Base-by-base conservation (phyloP, 2,329 filamentous ascomycete genomes). In the Claviceps spartinae region DNA sequence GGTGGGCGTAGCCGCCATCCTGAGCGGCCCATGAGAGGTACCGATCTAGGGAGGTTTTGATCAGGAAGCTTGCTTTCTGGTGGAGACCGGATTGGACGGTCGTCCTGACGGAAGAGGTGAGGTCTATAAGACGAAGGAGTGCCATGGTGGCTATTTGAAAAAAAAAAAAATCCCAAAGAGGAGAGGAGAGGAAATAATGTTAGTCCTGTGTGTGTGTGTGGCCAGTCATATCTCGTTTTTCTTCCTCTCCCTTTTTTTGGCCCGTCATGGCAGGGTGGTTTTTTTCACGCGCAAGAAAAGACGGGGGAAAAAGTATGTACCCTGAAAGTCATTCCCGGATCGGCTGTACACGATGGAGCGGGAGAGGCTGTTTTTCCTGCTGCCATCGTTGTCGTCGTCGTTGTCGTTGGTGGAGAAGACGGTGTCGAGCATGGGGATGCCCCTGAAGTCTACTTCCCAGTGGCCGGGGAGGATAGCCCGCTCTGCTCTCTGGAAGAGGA, bases 1-100 rank as follows among this genome's bases (percentile, higher is more conserved):
- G 58, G 41, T 64, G 56, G 6, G 57, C 55, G 55, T 68, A 72
- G 24, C 62, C 62, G 18, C 67, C 70, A 38, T 73, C 70, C 14
- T 65, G 61, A n/a, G 67, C 65, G 1, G 70, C 68, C 70, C 70
- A 73, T 20, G 55, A 60, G n/a, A 69, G 48, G 49, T 67, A 71
- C 40, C 58, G 59, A 26, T 64, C 62, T 1, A 73, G 52, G 14
- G 63, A 61, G 47, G 60, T 65, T 47, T 66, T 66, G 49, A 72
- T 66, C 26, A 65, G 57, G 0, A 40, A 46, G 0, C 67, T 57
- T 4, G 64, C 62, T 47, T 65, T 69, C 9, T 57, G 54, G 11
- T 61, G 59, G 14, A 64, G 58, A n/a, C 63, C 64, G 1, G 65
- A 63, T 50, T 72, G 69, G n/a, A 65, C 54, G 5, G 59, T 55